Conservation (phyloP, 169 alveolate genomes). For the Besnoitia besnoiti region DNA sequence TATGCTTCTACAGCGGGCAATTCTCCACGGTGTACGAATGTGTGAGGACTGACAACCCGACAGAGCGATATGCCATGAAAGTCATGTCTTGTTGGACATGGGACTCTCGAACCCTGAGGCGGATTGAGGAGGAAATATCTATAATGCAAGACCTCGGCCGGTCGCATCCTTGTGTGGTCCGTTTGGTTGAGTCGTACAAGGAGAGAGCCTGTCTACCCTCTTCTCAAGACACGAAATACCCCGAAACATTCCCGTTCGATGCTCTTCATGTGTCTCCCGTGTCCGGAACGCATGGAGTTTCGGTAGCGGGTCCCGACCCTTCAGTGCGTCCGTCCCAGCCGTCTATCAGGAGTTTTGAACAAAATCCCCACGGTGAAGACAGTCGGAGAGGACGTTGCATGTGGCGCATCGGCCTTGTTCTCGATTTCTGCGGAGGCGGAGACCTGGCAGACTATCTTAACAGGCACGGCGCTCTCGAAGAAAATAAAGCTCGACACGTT, state of each 20-base stretch:
- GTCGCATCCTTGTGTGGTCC: background rate
- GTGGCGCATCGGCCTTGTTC: conserved; percentile 66
- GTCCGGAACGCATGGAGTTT: background rate
- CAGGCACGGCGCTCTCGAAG: conserved; percentile 17
- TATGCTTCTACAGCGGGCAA: background rate
- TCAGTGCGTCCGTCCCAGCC: background rate
- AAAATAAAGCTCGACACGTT: conserved; percentile 32
- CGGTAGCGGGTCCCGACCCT: background rate
- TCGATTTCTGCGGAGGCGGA: conserved; percentile 76
- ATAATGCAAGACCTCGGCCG: conserved; percentile 10
- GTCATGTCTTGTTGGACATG: conserved; percentile 43
- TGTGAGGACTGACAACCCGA: background rate
- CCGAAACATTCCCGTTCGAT: conserved; percentile 5
- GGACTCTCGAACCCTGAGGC: conserved; percentile 31
- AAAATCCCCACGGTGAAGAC: background rate
- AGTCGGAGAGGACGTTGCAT: background rate
- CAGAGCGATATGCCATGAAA: conserved; percentile 31
- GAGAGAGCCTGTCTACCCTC: background rate
- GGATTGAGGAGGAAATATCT: conserved; percentile 26
- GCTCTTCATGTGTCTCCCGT: background rate
- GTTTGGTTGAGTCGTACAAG: conserved; percentile 19
- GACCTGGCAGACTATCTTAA: conserved; percentile 67
- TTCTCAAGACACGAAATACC: background rate
- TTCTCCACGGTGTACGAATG: conserved; percentile 38
- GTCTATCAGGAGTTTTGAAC: background rate